These are phyloP conservation scores for Clonostachys sp. DNA, from an alignment of 2,329 filamentous ascomycete genomes.

Conservation along the genomic window DNA sequence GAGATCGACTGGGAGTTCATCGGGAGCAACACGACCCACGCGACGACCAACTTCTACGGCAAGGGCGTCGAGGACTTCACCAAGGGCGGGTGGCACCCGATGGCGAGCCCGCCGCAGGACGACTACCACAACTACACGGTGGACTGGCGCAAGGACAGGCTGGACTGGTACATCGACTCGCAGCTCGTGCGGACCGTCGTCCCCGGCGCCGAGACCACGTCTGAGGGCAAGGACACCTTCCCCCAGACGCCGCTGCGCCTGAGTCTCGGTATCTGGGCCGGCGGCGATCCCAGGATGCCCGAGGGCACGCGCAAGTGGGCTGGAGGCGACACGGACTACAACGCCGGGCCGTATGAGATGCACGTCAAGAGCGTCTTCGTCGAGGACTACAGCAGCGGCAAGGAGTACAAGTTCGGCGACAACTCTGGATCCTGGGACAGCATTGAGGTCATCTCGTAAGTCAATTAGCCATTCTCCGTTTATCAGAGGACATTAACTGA, in stretches of 20 bases:
- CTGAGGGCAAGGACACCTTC: constrained; percentile 58
- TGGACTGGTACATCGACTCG: constrained; percentile 70
- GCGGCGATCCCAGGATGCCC: constrained; percentile 50
- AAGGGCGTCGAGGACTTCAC: constrained; percentile 64
- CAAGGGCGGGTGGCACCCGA: constrained; percentile 55
- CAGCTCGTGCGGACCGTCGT: constrained; percentile 58
- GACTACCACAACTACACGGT: constrained; percentile 74
- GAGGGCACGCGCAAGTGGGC: constrained; percentile 63
- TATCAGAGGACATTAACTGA: constrained; percentile 1
- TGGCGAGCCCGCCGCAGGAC: constrained; percentile 45
- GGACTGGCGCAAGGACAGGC: constrained; percentile 62
- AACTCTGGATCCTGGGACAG: constrained; percentile 57
- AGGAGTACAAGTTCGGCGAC: constrained; percentile 63
- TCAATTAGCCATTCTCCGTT: constrained; percentile 4
- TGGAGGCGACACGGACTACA: constrained; percentile 64
- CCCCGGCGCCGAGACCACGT: constrained; percentile 39
- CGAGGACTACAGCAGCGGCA: constrained; percentile 56
- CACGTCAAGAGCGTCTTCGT: constrained; percentile 56
- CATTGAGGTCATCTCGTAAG: constrained; percentile 54
- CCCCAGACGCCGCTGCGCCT: constrained; percentile 75
- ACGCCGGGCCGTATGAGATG: constrained; percentile 67
- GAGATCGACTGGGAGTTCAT: constrained; percentile 87
- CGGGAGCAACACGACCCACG: constrained; percentile 58
- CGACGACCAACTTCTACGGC: constrained; percentile 74
- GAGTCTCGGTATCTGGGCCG: constrained; percentile 63